These are phyloP conservation scores for Penicillium paradoxum DNA, from an alignment of 495 filamentous ascomycete species.

Conservation along the genomic window DNA sequence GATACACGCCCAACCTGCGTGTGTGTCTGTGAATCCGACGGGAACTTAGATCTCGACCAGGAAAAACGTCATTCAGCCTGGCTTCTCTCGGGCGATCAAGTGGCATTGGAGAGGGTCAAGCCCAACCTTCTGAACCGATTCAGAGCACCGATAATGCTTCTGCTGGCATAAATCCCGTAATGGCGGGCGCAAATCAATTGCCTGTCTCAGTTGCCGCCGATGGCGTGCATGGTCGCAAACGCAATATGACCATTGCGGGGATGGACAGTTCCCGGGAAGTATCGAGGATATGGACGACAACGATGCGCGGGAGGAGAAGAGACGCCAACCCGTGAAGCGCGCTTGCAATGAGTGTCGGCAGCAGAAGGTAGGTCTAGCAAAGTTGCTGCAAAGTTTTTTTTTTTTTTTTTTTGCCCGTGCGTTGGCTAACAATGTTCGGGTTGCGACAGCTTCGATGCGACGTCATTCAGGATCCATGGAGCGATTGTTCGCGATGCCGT, in stretches of 20 bases:
- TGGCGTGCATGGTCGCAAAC: conserved; percentile 39
- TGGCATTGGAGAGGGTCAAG: conserved; percentile 36
- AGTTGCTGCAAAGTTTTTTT: neutral
- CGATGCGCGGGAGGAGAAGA: conserved; percentile 54
- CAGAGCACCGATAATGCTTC: conserved; percentile 34
- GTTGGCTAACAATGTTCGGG: conserved; percentile 6
- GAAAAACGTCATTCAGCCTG: conserved; percentile 35
- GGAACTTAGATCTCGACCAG: conserved; percentile 5
- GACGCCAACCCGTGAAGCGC: conserved; percentile 72
- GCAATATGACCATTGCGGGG: conserved; percentile 42
- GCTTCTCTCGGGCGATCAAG: conserved; percentile 35
- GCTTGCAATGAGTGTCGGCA: conserved; percentile 95
- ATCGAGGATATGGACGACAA: conserved; percentile 60
- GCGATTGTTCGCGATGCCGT: conserved; percentile 74
- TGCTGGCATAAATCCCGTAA: conserved; percentile 39
- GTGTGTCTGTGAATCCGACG: neutral
- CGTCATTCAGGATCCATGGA: conserved; percentile 81
- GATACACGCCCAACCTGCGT: neutral
- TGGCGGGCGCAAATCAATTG: conserved; percentile 39
- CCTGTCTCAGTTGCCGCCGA: conserved; percentile 33
- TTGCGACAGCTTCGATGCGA: conserved; percentile 72
- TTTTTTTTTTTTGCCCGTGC: neutral
- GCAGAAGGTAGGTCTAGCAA: conserved; percentile 66
- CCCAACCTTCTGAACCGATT: conserved; percentile 24
- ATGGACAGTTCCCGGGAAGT: conserved; percentile 69